Evolutionary conservation across 2,329 filamentous ascomycete genomes (phyloP), one percentile per base, ranked within the genome.

Genomic region (Huntiella moniliformis): DNA sequence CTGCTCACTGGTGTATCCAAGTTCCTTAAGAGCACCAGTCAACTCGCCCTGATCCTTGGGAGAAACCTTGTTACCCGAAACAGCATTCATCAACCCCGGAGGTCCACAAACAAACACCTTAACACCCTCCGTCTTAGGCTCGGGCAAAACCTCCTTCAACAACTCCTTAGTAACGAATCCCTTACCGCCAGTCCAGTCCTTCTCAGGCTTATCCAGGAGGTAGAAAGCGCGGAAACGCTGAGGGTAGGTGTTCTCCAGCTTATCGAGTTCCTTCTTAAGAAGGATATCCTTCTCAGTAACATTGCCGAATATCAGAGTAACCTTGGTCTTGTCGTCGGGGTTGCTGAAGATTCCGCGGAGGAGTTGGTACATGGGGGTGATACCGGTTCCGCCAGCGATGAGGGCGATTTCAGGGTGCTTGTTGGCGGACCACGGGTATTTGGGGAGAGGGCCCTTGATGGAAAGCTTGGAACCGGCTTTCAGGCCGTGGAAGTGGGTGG

Each of bases 311-410:
- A 98, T 74, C 31, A 98, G 77, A 4, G 88, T 96, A 37, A 98
- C 86, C 70, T 94, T 93, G 56, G 91, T 98, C 75, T 91, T 87
- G 68, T 98, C 91, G 38, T 83, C 75, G 50, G 88, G 85, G 74
- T 95, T 93, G 65, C 80, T 84, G 77, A 96, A 93, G 66, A 98
- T 94, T 58, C 79, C 73, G 52, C 84, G 84, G 53, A 77, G 70
- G 39, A 98, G 77, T 70, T 98, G 91, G 71, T 83, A 96, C 88
- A 96, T 95, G 54, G 91, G 91, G 8, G 91, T 91, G 62, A 98
- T 93, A 51, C 91, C 91, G 5, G 91, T 95, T 53, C 91, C 91
- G 56, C 91, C 91, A n/a, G 88, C 85, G 52, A 98, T 74, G 53
- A 88, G 70, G 35, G 75, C 79, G 56, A 92, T 76, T 68, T 96